Evolutionary conservation across 225 moss, liverwort and hornwort genomes (phyloP), one percentile per base, ranked within the genome.

Genomic region (Bryoerythrophyllum caledonicum): DNA sequence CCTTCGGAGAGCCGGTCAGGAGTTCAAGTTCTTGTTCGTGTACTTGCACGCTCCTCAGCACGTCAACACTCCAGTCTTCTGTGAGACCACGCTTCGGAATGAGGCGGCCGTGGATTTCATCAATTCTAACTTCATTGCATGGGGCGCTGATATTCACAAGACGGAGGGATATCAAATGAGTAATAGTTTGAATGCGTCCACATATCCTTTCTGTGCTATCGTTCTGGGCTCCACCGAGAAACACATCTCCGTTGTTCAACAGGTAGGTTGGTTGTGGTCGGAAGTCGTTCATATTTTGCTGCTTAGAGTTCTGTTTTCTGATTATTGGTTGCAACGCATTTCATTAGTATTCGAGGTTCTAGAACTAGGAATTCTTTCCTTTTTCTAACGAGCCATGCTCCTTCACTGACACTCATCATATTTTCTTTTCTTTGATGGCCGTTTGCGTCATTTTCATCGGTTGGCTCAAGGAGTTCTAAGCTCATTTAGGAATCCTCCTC

Each of bases 131-230:
- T 99, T 99, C 74, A 76, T 99, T 60, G 91, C 87, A 20, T 99
- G 94, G 94, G 97, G 89, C 67, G 97, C 88, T 25, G 93, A 99
- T 82, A 86, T 93, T 64, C 89, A 85, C 30, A 79, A 89, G 51
- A 83, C 88, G 75, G 97, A 93, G 84, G 97, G 97, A 27, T 89
- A 82, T 80, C 93, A 88, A 71, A 91, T 93, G 90, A 89, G 93
- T 75, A 83, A 82, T 53, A 92, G 86, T 52, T 83, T 99, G 30
- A 92, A 80, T 59, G 95, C 95, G 24, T 88, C 97, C 34, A 93
- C 90, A 1, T 99, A 78, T 67, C 97, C 97, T 4, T 94, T 91
- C 58, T 99, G 94, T 81, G 91, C 90, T 3, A 81, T 95, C 32
- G 88, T 90, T 51, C 87, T 85, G 78, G 90, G 89, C 70, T 93